Evolutionary conservation across 140 eudicot genomes (phyloP).

Genomic region (Senecio squalidus): DNA sequence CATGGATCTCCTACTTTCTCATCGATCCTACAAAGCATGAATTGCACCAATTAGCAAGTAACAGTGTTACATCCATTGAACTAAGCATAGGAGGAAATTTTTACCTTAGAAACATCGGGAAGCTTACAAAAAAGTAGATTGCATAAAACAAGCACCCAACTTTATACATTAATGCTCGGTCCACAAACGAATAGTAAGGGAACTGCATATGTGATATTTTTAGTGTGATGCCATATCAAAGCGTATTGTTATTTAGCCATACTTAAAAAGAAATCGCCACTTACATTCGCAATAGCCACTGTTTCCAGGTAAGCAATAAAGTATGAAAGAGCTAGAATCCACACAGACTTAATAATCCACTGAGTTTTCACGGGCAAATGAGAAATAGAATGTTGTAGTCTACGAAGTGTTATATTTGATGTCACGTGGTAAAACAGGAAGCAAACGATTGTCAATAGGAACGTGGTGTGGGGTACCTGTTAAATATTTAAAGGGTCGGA

Average conservation of each 20-base stretch:
- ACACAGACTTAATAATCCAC: conserved; percentile 68
- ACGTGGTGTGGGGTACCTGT: conserved; percentile 97
- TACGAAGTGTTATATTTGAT: conserved; percentile 85
- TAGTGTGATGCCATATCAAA: no score
- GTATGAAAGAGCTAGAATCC: conserved; percentile 82
- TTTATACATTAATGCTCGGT: conserved; percentile 64
- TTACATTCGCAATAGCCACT: conserved; percentile 79
- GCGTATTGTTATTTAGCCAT: neutral
- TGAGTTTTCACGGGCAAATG: conserved; percentile 61
- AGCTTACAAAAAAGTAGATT: conserved; percentile 87
- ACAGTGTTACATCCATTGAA: neutral
- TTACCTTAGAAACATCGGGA: conserved; percentile 97
- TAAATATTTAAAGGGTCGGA: neutral
- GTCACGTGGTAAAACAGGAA: conserved; percentile 88
- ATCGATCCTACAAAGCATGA: conserved; percentile 54
- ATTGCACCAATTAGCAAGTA: conserved; percentile 10
- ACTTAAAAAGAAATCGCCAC: conserved; percentile 18
- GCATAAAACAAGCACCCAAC: conserved; percentile 95
- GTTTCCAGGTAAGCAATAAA: conserved; percentile 89
- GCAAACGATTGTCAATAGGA: conserved; percentile 77
- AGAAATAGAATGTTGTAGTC: conserved; percentile 59
- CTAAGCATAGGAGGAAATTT: neutral
- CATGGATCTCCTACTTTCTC: conserved; percentile 61
- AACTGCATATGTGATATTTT: no score
- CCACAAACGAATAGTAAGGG: conserved; percentile 88